These are phyloP conservation scores for Pelargonium nanum DNA, from an alignment of 345 rosid species.

Conservation along the genomic window DNA sequence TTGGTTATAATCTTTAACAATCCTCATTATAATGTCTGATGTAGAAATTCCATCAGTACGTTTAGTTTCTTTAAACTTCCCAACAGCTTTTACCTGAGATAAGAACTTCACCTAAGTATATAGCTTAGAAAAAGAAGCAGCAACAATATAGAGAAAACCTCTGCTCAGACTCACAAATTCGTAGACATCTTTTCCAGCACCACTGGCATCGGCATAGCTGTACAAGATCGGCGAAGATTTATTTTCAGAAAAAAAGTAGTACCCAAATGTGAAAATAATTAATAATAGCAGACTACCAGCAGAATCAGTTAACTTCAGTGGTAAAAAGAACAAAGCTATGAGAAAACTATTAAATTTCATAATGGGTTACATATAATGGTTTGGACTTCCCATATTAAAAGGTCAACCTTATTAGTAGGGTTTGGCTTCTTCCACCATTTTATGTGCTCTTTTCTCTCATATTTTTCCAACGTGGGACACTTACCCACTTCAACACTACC, in stretches of 20 bases:
- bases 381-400: too few relatives aligned
- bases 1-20: slow-evolving; percentile 85
- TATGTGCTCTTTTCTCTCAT: too few relatives aligned
- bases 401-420: too few relatives aligned
- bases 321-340: too few relatives aligned
- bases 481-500: too few relatives aligned
- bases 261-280: neutral
- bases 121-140: neutral
- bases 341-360: too few relatives aligned
- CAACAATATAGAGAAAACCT: slow-evolving; percentile 8
- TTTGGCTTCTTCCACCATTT: too few relatives aligned
- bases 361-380: too few relatives aligned
- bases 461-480: too few relatives aligned
- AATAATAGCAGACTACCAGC: neutral
- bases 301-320: too few relatives aligned
- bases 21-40: slow-evolving; percentile 87
- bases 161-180: slow-evolving; percentile 62
- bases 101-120: slow-evolving; percentile 11
- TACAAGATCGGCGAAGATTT: slow-evolving; percentile 3
- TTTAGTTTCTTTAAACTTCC: slow-evolving; percentile 84
- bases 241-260: neutral
- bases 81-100: slow-evolving; percentile 66
- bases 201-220: slow-evolving; percentile 91
- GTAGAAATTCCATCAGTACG: slow-evolving; percentile 93
- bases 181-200: slow-evolving; percentile 82